A percentile compares a stretch with the other conserved stretches of the same genome.
Evolutionary conservation across 2,329 filamentous ascomycete genomes (phyloP).

Genomic region (Arthrinium phaeospermum): DNA sequence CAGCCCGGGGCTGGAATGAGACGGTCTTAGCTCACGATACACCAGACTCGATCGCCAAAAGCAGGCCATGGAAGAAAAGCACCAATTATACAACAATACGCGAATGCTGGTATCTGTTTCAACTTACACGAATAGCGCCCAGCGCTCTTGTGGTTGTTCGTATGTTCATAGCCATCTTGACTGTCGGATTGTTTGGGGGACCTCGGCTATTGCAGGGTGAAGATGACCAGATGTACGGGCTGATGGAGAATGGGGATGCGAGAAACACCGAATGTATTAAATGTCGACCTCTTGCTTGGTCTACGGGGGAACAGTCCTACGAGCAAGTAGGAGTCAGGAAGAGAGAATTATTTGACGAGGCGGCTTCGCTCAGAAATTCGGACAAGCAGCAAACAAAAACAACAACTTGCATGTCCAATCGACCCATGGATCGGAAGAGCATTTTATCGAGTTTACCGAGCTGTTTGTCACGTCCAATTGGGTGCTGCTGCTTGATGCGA

Average conservation of each 20-base stretch:
- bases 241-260: neutral
- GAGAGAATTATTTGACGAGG: neutral
- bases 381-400: neutral
- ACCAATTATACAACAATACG: neutral
- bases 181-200: neutral
- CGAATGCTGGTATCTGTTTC: neutral
- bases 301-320: neutral
- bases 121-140: slow-evolving; percentile 66
- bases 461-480: slow-evolving; percentile 2
- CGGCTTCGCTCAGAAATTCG: neutral
- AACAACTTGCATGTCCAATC: neutral
- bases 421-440: neutral
- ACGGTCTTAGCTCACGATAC: slow-evolving; percentile 6
- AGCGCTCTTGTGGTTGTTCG: slow-evolving; percentile 67
- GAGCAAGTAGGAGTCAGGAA: neutral
- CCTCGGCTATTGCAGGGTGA: slow-evolving; percentile 21
- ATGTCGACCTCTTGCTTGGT: neutral
- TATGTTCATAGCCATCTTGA: slow-evolving; percentile 68
- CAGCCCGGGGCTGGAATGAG: slow-evolving; percentile 38
- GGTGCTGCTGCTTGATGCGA: neutral
- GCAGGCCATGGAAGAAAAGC: neutral
- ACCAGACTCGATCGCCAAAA: neutral
- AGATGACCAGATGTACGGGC: neutral
- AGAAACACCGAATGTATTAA: neutral
- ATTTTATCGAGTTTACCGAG: slow-evolving; percentile 6